Percentiles rank a stretch among this genome's conserved stretches.
Conservation (phyloP, 176 grass and related monocot species). For the Oryza longistaminata region DNA sequence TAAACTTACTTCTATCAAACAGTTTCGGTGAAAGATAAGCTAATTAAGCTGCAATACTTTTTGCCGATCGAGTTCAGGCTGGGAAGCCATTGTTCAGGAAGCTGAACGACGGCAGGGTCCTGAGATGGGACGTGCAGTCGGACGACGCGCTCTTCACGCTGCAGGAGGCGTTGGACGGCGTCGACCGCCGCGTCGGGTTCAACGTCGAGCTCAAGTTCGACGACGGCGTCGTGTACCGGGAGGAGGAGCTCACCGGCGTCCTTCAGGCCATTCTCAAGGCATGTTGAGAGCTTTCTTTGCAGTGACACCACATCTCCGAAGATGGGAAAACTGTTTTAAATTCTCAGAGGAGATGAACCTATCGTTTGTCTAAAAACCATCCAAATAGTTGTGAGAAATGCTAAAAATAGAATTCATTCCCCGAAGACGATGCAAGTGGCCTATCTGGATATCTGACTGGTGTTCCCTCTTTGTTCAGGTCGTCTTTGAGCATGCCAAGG, state of each 20-base stretch:
- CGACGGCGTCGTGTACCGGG: conserved; percentile 50
- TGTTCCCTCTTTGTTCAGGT: conserved; percentile 39
- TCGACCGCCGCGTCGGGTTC: conserved; percentile 61
- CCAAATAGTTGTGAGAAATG: too few relatives aligned
- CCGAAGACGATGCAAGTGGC: not conserved
- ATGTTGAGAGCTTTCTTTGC: not conserved
- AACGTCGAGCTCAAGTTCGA: conserved; percentile 87
- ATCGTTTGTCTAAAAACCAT: too few relatives aligned
- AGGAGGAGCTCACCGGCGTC: conserved; percentile 39
- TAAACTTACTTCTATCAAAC: too few relatives aligned
- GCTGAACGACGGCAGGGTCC: conserved; percentile 62
- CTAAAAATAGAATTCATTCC: too few relatives aligned
- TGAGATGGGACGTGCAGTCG: conserved; percentile 57
- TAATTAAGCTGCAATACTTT: not conserved
- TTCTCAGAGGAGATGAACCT: too few relatives aligned
- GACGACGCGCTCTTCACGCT: conserved; percentile 68
- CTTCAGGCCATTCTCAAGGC: conserved; percentile 52
- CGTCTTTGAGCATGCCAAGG: conserved; percentile 46
- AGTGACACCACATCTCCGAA: not conserved
- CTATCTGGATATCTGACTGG: not conserved
- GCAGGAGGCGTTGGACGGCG: conserved; percentile 60
- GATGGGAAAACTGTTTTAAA: too few relatives aligned
- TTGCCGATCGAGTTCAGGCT: conserved; percentile 14
- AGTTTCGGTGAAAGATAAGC: not conserved
- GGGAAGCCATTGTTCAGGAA: conserved; percentile 70